These are phyloP conservation scores for Penicillium sp. DNA, from an alignment of 2,329 filamentous ascomycete genomes.

Conservation along the genomic window DNA sequence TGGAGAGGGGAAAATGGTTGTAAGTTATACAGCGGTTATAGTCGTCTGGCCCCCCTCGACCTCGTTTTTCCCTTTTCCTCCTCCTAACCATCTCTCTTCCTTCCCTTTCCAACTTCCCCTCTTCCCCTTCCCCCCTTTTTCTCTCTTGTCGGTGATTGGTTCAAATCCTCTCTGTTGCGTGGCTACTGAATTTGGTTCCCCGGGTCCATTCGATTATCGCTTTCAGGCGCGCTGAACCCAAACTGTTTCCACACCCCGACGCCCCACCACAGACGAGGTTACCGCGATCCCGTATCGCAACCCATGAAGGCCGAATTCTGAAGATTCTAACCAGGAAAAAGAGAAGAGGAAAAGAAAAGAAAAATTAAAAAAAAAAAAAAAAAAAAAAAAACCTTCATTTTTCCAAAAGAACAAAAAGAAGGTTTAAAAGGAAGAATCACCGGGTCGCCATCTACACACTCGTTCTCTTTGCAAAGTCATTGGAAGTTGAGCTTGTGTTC, in stretches of 20 bases:
- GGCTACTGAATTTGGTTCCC: background rate
- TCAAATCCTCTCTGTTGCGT: background rate
- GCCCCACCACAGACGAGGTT: constrained; percentile 18
- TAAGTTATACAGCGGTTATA: constrained; percentile 3
- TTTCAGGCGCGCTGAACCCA: constrained; percentile 3
- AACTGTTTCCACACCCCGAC: constrained; percentile 1
- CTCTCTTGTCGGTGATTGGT: constrained; percentile 10
- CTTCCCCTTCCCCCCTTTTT: constrained; percentile 7
- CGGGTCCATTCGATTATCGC: background rate
- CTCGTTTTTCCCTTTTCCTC: constrained; percentile 2
- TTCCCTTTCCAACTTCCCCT: constrained; percentile 8
- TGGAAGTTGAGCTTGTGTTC: too few species aligned
- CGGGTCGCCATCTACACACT: too few species aligned
- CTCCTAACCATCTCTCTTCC: constrained; percentile 6
- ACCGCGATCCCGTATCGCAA: constrained; percentile 7
- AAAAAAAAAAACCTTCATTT: too few species aligned
- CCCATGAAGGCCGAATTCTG: too few species aligned
- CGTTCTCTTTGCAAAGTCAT: too few species aligned
- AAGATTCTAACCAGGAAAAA: too few species aligned
- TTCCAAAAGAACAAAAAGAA: too few species aligned
- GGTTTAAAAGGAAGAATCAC: too few species aligned
- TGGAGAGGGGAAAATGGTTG: background rate
- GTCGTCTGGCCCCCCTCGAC: constrained; percentile 6
- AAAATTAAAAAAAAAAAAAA: constrained; percentile 1
- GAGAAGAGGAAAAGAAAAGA: constrained; percentile 1